Base-by-base conservation (phyloP, 208 protist genomes). In the Strigomonas galati region DNA sequence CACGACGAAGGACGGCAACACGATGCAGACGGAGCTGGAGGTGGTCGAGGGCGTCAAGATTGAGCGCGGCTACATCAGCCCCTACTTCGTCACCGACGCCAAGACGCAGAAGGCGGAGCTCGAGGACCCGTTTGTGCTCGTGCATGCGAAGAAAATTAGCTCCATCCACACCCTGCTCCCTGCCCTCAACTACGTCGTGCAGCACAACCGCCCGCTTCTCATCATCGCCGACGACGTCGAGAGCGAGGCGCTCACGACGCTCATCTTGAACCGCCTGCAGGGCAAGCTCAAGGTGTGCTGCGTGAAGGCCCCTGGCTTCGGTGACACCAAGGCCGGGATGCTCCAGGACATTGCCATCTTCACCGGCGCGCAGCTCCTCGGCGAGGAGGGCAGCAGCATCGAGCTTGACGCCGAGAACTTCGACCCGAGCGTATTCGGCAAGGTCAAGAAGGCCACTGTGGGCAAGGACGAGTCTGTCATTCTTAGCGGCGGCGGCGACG, bases 191-290 rank as follows among this genome's bases (percentile, higher is more conserved):
- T 69, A 94, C 69, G 85, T 96, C 4, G 81, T 74, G 21, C 71
- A 78, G 51, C 74, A 71, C 23, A 79, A 87, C 51, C 89, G 85
- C 65, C 97, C 98, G 67, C 86, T 99, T 24, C 71, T 99, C 46
- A 98, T 99, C 80, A 98, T 99, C 65, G 98, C 98, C 62, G 99
- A 99, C 72, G 97, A 99, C 74, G 85, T 99, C 67, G 98, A 99
- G 66, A 88, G 90, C 62, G 98, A 99, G 79, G 98, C 98, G 7
- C 89, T 96, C 70, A 89, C 87, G 58, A 93, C 88, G 55, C 72
- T 96, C 32, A 87, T 94, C 66, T 83, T 92, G 72, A 96, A 96
- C 80, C 87, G 89, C 71, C 71, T 93, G 24, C 79, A 93, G 67
- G 85, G 87, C 63, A 87, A 90, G 78, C 79, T 94, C 58, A 93